Evolutionary conservation across 2,329 filamentous ascomycete species (phyloP), one percentile per base, ranked within the genome.

Genomic region (Diaporthe humulicola): DNA sequence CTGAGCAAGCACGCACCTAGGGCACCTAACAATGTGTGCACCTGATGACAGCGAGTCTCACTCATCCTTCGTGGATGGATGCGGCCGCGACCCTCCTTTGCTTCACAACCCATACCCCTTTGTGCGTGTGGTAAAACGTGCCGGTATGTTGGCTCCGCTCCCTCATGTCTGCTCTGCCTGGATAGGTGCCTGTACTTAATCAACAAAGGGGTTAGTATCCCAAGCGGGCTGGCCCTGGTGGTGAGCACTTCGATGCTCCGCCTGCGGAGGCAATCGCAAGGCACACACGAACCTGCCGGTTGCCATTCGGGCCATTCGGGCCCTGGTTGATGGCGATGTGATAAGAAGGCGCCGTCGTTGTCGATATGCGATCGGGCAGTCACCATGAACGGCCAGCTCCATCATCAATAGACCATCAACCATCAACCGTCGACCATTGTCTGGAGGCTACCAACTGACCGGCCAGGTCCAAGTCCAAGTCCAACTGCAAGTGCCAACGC

Each of bases 261-360:
- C 45, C 30, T 22, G 42, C 40, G 2, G 30, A 45, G 45, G 64
- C 30, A 52, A 33, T 17, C 45, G 7, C 45, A 67, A 67, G 64
- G 64, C 64, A 33, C 28, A 67, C 58, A 61, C 45, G 9, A 4
- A n/a, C n/a, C 10, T 61, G 38, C 58, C 38, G 58, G 25, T 22
- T 38, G 45, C 42, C 45, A 6, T 15, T 28, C 14, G 7, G 9
- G 45, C 42, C 45, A 6, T 15, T 28, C 14, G 7, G 9, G 30
- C 17, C 33, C 4, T 28, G 30, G n/a, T 17, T 25, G 22, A 19
- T 54, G 64, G 33, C 7, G 45, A 67, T 25, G 30, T 67, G 64
- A 67, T 67, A 67, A 67, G 64, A 67, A 67, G 64, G 45, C 64
- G 64, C 33, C 45, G 30, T 67, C 45, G 45, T 67, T 38, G 45